Conservation (phyloP, 2,329 filamentous ascomycete species). For the Pleoardoris graminearum region DNA sequence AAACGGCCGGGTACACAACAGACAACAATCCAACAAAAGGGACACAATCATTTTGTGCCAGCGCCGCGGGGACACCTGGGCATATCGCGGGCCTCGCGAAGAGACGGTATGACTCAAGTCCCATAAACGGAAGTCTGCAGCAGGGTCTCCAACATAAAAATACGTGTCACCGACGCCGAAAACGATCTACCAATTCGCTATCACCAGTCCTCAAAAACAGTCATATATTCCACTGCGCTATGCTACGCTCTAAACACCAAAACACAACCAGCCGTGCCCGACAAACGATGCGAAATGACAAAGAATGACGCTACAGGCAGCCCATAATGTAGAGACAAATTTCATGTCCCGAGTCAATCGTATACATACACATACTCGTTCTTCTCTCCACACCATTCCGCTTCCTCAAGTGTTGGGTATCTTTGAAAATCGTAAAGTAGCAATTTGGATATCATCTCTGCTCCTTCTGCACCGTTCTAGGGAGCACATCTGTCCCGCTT, state of each 20-base stretch:
- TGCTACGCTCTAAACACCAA: background rate
- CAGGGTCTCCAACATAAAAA: background rate
- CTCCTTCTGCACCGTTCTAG: background rate
- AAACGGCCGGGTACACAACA: slow-evolving; percentile 17
- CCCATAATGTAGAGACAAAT: no score
- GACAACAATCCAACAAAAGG: slow-evolving; percentile 20
- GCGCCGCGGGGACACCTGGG: slow-evolving; percentile 9
- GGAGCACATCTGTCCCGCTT: background rate
- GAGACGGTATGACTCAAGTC: slow-evolving; percentile 12
- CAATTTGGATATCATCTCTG: background rate
- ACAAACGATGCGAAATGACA: no score
- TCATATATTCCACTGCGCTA: background rate
- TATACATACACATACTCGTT: background rate
- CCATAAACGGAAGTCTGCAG: background rate
- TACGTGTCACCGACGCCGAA: background rate
- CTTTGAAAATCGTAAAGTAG: background rate
- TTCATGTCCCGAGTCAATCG: no score
- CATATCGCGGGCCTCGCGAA: slow-evolving; percentile 17
- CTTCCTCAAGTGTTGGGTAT: background rate
- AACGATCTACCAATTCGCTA: background rate
- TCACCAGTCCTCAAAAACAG: background rate
- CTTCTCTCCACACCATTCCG: background rate
- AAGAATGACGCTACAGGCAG: no score
- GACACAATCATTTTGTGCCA: slow-evolving; percentile 20
- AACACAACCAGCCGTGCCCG: no score